phyloP scores from a whole-genome alignment of 371 early-diverging fungal species.

The Rhizopus stolonifer region DNA sequence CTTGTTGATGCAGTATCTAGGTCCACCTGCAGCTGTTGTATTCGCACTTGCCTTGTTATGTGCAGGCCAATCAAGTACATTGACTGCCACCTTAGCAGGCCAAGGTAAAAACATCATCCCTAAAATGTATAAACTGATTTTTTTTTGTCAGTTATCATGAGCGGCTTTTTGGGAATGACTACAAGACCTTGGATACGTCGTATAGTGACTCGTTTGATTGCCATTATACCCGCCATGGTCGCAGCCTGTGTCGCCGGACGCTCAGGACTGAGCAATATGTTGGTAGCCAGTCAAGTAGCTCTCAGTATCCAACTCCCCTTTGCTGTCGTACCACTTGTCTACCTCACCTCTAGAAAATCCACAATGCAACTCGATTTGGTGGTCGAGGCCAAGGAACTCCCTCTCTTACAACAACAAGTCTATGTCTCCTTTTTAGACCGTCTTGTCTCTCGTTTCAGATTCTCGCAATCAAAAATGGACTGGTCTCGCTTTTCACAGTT shows the following conservation, averaged over 20 bases:
- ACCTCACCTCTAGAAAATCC: constrained; percentile 59
- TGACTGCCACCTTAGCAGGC: constrained; percentile 87
- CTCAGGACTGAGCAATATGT: constrained; percentile 60
- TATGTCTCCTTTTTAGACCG: constrained; percentile 22
- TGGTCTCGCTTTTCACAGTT: constrained; percentile 26
- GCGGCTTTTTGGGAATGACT: constrained; percentile 76
- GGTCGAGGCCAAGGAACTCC: constrained; percentile 14
- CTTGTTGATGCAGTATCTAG: constrained; percentile 60
- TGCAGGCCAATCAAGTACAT: constrained; percentile 77
- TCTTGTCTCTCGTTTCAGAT: constrained; percentile 14
- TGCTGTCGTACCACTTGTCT: constrained; percentile 76
- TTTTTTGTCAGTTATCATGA: constrained; percentile 80
- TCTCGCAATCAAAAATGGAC: constrained; percentile 16
- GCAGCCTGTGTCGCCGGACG: constrained; percentile 68
- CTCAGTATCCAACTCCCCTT: constrained; percentile 79
- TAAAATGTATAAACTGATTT: neutral
- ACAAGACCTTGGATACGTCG: constrained; percentile 72
- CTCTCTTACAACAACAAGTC: constrained; percentile 1
- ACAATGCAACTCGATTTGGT: constrained; percentile 54
- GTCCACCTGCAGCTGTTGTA: constrained; percentile 61
- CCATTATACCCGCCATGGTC: constrained; percentile 75
- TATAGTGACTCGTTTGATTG: constrained; percentile 66
- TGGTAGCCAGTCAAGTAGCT: constrained; percentile 78
- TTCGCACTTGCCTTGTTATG: constrained; percentile 79
- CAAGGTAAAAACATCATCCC: constrained; percentile 34